A percentile compares a stretch with the other conserved stretches of the same genome.
Conservation (phyloP, 129 eudicot genomes). For the Ambrosia artemisiifolia region DNA sequence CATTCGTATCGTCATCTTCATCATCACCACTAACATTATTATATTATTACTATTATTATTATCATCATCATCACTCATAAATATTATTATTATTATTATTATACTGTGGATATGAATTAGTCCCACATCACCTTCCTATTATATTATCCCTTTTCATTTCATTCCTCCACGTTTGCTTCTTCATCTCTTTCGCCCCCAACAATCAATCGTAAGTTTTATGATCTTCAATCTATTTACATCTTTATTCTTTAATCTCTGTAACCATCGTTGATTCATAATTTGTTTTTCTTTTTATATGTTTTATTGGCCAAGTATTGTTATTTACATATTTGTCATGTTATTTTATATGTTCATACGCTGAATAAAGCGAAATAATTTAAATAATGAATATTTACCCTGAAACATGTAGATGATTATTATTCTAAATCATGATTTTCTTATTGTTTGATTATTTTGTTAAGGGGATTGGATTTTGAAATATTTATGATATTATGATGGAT, state of each 20-base stretch:
- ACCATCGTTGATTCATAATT: neutral
- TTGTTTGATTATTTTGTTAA: neutral
- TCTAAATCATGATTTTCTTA: neutral
- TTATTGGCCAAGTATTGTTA: neutral
- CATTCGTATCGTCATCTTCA: neutral
- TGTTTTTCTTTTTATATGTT: neutral
- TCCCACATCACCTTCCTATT: constrained; percentile 32
- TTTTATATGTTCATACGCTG: neutral
- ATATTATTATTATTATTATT: neutral
- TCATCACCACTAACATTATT: neutral
- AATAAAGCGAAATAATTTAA: neutral
- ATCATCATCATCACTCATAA: neutral
- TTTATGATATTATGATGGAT: constrained; percentile 1
- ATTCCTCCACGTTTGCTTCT: constrained; percentile 17
- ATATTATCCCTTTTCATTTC: neutral
- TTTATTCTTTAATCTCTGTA: neutral
- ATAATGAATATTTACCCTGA: neutral
- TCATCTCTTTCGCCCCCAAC: neutral
- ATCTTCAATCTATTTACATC: neutral
- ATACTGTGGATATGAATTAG: constrained; percentile 32
- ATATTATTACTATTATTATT: neutral
- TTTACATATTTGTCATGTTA: neutral
- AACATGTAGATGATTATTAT: neutral
- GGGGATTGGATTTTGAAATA: neutral
- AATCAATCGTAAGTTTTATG: neutral